Evolutionary conservation across 768 basidiomycete species (phyloP).

Genomic region (Psilocybe azurescens): DNA sequence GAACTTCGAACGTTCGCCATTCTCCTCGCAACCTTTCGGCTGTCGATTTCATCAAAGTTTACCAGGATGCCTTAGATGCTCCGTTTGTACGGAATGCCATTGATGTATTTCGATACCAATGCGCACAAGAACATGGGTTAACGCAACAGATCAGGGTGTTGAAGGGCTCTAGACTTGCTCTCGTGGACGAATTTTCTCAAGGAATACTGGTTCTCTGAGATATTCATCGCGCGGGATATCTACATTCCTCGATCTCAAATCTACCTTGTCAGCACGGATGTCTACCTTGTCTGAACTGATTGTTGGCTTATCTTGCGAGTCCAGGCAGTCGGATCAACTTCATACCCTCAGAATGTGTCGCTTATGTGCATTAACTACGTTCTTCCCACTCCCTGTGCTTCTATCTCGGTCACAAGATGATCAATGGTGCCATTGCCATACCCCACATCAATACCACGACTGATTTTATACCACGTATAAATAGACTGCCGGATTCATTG

Average conservation of each 20-base stretch:
- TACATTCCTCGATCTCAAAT: not conserved
- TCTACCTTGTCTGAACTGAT: not conserved
- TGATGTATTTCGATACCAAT: conserved; percentile 51
- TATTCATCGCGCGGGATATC: not conserved
- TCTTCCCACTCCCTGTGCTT: conserved; percentile 3
- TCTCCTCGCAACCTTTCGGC: conserved; percentile 2
- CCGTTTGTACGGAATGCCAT: conserved; percentile 55
- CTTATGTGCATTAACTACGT: not conserved
- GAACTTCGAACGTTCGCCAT: not conserved
- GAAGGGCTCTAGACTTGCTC: conserved; percentile 50
- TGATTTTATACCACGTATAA: conserved; percentile 3
- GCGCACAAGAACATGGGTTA: conserved; percentile 3
- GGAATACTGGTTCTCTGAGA: conserved; percentile 48
- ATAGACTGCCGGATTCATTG: not conserved
- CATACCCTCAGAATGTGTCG: not conserved
- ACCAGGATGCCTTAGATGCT: conserved; percentile 56
- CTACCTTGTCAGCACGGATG: not conserved
- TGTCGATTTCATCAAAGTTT: conserved; percentile 62
- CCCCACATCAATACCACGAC: conserved; percentile 4
- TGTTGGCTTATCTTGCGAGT: not conserved
- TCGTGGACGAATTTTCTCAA: conserved; percentile 52
- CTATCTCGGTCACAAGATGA: conserved; percentile 6
- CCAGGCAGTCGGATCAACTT: not conserved
- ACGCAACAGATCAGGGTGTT: conserved; percentile 47
- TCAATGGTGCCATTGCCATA: not conserved